Percentiles rank a stretch among this genome's conserved stretches.
phyloP scores from a whole-genome alignment of 768 basidiomycete species.

The Suillus variegatus region DNA sequence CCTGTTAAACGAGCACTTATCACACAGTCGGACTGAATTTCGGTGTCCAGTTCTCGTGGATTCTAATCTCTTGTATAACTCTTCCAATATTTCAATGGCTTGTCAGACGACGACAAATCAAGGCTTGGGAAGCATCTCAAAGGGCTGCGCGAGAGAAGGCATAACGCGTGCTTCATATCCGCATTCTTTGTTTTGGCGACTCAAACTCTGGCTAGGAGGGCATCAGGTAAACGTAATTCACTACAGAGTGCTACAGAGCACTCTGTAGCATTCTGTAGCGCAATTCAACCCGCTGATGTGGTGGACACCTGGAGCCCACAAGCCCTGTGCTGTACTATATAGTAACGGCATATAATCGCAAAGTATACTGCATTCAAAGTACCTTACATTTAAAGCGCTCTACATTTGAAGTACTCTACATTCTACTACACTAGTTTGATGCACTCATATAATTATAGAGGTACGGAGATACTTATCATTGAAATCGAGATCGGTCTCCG shows the following conservation, averaged over 20 bases:
- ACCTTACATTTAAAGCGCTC: not conserved
- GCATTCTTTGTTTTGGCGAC: not conserved
- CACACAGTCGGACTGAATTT: constrained; percentile 61
- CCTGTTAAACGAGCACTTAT: constrained; percentile 2
- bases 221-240: too few species aligned
- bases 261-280: too few species aligned
- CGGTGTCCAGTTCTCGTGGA: constrained; percentile 60
- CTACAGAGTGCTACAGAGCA: too few species aligned
- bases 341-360: not conserved
- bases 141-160: constrained; percentile 1
- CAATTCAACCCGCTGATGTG: too few species aligned
- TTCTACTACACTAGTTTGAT: not conserved
- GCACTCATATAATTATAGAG: not conserved
- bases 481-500: too few species aligned
- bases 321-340: not conserved
- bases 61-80: constrained; percentile 52
- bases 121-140: constrained; percentile 14
- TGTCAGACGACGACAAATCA: constrained; percentile 29
- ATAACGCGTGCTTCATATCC: not conserved
- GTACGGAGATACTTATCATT: too few species aligned
- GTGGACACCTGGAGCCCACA: not conserved
- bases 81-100: constrained; percentile 52
- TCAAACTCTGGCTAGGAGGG: not conserved
- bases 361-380: not conserved
- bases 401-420: not conserved